Conservation (phyloP, 495 filamentous ascomycete species). For the Penicillium cinerascens region DNA sequence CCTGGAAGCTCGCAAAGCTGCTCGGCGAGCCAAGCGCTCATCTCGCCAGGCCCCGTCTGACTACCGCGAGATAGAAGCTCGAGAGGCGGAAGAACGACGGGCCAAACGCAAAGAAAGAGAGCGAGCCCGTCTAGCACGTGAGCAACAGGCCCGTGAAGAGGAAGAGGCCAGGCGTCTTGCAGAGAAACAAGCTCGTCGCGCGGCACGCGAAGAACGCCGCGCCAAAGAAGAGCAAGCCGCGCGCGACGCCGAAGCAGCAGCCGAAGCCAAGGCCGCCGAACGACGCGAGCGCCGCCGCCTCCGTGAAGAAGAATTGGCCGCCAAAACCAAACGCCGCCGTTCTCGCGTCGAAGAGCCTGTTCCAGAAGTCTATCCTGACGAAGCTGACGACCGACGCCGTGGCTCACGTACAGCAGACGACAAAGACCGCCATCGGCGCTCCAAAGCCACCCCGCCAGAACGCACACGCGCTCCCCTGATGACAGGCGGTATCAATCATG, state of each 20-base stretch:
- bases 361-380: conserved; percentile 14
- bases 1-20: conserved; percentile 49
- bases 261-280: conserved; percentile 39
- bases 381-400: conserved; percentile 25
- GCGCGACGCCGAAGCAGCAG: conserved; percentile 40
- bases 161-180: conserved; percentile 47
- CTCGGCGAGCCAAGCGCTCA: conserved; percentile 40
- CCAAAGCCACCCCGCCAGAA: conserved; percentile 22
- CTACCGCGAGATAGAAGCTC: conserved; percentile 32
- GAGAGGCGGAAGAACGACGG: conserved; percentile 46
- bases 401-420: conserved; percentile 28
- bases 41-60: conserved; percentile 37
- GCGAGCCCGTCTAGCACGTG: conserved; percentile 36
- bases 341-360: conserved; percentile 32
- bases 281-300: conserved; percentile 39
- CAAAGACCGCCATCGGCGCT: conserved; percentile 30
- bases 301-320: conserved; percentile 37
- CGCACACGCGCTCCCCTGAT: conserved; percentile 20
- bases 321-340: conserved; percentile 32
- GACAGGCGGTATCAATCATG: conserved; percentile 24
- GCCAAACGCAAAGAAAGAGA: conserved; percentile 41
- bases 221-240: conserved; percentile 47
- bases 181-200: conserved; percentile 43
- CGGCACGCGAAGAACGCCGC: conserved; percentile 48
- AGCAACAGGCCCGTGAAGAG: conserved; percentile 43